Evolutionary conservation across 768 basidiomycete species (phyloP).

Genomic region (Boletus pseudo-olivaceus): DNA sequence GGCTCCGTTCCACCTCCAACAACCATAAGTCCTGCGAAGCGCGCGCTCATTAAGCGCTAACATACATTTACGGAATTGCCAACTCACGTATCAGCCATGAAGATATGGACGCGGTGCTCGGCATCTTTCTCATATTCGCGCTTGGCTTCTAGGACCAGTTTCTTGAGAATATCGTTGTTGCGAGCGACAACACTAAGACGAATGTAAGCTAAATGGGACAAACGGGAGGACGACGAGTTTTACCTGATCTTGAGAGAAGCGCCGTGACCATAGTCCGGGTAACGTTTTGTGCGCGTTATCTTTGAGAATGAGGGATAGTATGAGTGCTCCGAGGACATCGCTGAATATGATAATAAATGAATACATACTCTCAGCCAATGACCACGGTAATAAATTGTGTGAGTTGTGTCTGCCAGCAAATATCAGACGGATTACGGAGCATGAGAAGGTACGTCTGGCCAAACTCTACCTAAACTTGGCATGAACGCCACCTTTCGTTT

Average conservation of each 20-base stretch:
- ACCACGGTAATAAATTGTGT: conserved; percentile 86
- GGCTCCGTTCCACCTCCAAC: conserved; percentile 88
- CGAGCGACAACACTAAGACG: conserved; percentile 73
- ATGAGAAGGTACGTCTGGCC: conserved; percentile 8
- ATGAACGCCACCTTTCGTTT: conserved; percentile 82
- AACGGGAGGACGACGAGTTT: conserved; percentile 3
- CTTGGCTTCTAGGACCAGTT: conserved; percentile 82
- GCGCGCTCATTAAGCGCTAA: conserved; percentile 1
- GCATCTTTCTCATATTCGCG: conserved; percentile 89
- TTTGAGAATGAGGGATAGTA: conserved; percentile 29
- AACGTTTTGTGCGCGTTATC: conserved; percentile 80
- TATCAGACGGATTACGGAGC: conserved; percentile 14
- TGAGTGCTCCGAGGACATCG: conserved; percentile 19
- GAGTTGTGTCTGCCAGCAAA: conserved; percentile 63
- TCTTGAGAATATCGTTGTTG: conserved; percentile 84
- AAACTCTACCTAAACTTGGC: conserved; percentile 69
- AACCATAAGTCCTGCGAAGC: conserved; percentile 54
- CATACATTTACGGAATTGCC: conserved; percentile 5
- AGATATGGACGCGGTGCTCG: conserved; percentile 86
- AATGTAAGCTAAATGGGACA: conserved; percentile 18
- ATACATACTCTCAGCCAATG: conserved; percentile 77
- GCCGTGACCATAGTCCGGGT: conserved; percentile 71
- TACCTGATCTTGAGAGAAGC: conserved; percentile 80
- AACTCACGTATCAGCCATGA: conserved; percentile 82
- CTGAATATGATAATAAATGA: conserved; percentile 1